Conservation (phyloP, 805 yeast genomes). For the Blastobotrys peoriensis region DNA sequence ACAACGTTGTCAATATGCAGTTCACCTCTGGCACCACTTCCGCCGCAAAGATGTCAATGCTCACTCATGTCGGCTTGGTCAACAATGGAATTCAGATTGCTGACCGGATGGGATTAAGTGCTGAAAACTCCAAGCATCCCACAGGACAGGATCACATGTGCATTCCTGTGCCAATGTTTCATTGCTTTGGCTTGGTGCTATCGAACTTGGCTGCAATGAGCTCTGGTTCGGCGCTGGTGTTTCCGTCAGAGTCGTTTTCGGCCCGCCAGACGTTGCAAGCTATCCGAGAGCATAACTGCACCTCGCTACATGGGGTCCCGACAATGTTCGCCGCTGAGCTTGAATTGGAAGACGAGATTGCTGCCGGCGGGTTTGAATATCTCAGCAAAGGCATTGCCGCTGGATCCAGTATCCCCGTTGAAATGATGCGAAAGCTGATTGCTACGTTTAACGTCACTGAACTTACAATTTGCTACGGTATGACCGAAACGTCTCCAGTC, state of each 20-base stretch:
- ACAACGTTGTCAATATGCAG: slow-evolving; percentile 27
- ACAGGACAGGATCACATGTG: slow-evolving; percentile 24
- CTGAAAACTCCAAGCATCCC: slow-evolving; percentile 18
- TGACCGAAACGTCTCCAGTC: slow-evolving; percentile 30
- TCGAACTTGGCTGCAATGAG: slow-evolving; percentile 24
- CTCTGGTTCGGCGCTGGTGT: slow-evolving; percentile 24
- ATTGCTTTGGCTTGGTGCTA: slow-evolving; percentile 29
- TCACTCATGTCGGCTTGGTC: slow-evolving; percentile 24
- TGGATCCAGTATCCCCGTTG: slow-evolving; percentile 29
- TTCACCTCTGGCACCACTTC: slow-evolving; percentile 31
- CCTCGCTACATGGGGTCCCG: slow-evolving; percentile 28
- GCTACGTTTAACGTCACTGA: slow-evolving; percentile 19
- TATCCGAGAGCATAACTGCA: slow-evolving; percentile 21
- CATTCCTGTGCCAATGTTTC: slow-evolving; percentile 29
- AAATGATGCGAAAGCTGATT: slow-evolving; percentile 23
- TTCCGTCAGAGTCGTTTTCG: slow-evolving; percentile 25
- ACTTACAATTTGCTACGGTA: slow-evolving; percentile 28
- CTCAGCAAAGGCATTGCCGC: slow-evolving; percentile 30
- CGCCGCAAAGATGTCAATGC: slow-evolving; percentile 24
- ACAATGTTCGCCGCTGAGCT: slow-evolving; percentile 30
- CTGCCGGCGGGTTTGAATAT: slow-evolving; percentile 20
- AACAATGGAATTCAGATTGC: slow-evolving; percentile 27
- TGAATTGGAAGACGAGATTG: slow-evolving; percentile 19
- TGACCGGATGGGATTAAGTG: slow-evolving; percentile 22
- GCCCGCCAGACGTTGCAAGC: slow-evolving; percentile 21